Evolutionary conservation across 495 filamentous ascomycete species (phyloP).

Genomic region (Monascus purpureus): DNA sequence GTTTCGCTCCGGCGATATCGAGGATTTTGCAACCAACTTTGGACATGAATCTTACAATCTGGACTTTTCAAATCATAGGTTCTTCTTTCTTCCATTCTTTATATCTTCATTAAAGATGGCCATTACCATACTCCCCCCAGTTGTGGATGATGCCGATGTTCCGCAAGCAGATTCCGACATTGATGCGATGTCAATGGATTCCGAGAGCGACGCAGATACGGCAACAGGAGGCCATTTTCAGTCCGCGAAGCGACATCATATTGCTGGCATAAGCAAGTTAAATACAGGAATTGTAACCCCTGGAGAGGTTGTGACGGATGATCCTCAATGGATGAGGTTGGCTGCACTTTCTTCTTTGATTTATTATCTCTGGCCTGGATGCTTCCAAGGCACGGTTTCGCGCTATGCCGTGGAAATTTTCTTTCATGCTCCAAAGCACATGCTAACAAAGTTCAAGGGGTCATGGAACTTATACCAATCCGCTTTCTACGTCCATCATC

Average conservation of each 20-base stretch:
- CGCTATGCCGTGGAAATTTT: no score
- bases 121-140: constrained; percentile 64
- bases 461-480: constrained; percentile 62
- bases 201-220: constrained; percentile 50
- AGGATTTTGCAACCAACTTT: no score
- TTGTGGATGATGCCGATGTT: constrained; percentile 22
- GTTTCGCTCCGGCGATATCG: no score
- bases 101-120: constrained; percentile 46
- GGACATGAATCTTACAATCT: no score
- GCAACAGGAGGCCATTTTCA: constrained; percentile 17
- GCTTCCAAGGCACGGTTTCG: no score
- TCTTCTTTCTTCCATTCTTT: no score
- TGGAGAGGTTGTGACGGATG: constrained; percentile 73
- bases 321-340: constrained; percentile 94
- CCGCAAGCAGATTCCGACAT: constrained; percentile 17
- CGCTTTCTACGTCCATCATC: constrained; percentile 51
- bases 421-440: no score
- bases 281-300: constrained; percentile 61
- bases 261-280: constrained; percentile 14
- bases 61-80: no score
- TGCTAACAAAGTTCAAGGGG: constrained; percentile 39
- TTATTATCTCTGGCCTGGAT: neutral
- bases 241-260: constrained; percentile 25
- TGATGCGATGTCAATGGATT: constrained; percentile 37
- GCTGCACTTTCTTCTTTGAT: constrained; percentile 9